Base-by-base conservation (phyloP, 495 filamentous ascomycete genomes). In the Daldinia caldariorum region DNA sequence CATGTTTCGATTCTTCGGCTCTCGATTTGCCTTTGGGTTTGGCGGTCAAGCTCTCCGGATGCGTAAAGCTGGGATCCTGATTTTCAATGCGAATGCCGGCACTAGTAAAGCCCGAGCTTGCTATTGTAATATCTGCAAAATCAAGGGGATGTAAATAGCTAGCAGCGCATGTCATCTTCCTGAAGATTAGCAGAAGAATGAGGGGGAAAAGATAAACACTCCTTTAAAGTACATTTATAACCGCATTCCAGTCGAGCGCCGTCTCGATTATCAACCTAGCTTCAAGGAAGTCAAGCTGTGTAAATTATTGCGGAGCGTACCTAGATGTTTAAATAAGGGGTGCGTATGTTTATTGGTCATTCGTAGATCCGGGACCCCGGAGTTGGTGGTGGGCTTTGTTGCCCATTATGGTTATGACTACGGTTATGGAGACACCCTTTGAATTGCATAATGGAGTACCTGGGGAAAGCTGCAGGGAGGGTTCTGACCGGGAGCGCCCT, bases 391-490 rank as follows among this genome's bases (percentile, higher is more conserved):
- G 9, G 34, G 34, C 34, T 35, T 35, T 6, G 5, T 10, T 7
- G 43, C 26, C 26, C 26, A 9, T 47, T 22, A 60, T 60, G 57
- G 43, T 47, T 54, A 62, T 14, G 43, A 9, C 22, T 22, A 60
- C 56, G 57, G 43, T 47, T 54, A 62, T 14, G 38, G 56, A 37
- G 35, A 63, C 56, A 58, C 34, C 69, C 63, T 53, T 39, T 22
- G 13, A 55, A 71, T 71, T 67, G 69, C 69, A 71, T 71, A 71
- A 26, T 26, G 26, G 3, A 26, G 26, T 26, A 59, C 66, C 63
- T 64, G 69, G 69, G 69, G 69, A 35, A 71, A 71, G 63, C 63
- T 60, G 54, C 63, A 66, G 31, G 54, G 31, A 22, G 35, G 53
- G 41, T 16, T 38, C 43, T 58, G 20, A n/a, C 22, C 14, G 39